Conservation (phyloP, 2,329 filamentous ascomycete genomes). For the Penicillium sp. region DNA sequence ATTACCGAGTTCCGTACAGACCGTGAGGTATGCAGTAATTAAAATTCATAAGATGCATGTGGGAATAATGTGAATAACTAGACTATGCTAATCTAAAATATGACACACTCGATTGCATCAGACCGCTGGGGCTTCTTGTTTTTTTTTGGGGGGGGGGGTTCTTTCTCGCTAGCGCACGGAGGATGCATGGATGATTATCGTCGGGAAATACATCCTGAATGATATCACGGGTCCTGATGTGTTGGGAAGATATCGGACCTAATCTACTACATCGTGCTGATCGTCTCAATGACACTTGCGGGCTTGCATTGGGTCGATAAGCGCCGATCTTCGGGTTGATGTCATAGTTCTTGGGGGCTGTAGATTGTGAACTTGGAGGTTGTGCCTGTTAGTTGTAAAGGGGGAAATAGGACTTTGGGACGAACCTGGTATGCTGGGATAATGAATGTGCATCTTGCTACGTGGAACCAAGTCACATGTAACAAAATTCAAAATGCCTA, state of each 20-base stretch:
- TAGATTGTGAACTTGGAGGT: not conserved
- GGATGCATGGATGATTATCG: not conserved
- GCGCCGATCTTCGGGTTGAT: not conserved
- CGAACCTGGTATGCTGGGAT: not conserved
- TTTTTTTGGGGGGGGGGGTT: not conserved
- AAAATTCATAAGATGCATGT: not conserved
- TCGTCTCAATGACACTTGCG: not conserved
- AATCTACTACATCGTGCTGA: not conserved
- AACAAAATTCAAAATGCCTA: slow-evolving; percentile 3
- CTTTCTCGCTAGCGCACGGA: not conserved
- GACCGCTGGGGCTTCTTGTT: not conserved
- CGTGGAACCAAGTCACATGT: not conserved
- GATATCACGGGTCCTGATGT: slow-evolving; percentile 1
- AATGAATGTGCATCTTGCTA: not conserved
- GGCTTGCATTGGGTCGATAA: not conserved
- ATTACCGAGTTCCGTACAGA: not conserved
- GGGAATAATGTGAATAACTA: not conserved
- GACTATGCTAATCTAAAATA: not conserved
- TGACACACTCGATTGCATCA: not conserved
- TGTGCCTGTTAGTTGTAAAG: not conserved
- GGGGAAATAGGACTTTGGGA: not conserved
- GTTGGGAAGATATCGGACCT: not conserved
- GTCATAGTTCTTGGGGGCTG: not conserved
- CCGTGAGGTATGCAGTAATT: not conserved
- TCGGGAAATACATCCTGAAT: not conserved